Percentiles rank a stretch among this genome's conserved stretches.
Evolutionary conservation across 2,329 filamentous ascomycete genomes (phyloP).

Genomic region (Venturia asperata): DNA sequence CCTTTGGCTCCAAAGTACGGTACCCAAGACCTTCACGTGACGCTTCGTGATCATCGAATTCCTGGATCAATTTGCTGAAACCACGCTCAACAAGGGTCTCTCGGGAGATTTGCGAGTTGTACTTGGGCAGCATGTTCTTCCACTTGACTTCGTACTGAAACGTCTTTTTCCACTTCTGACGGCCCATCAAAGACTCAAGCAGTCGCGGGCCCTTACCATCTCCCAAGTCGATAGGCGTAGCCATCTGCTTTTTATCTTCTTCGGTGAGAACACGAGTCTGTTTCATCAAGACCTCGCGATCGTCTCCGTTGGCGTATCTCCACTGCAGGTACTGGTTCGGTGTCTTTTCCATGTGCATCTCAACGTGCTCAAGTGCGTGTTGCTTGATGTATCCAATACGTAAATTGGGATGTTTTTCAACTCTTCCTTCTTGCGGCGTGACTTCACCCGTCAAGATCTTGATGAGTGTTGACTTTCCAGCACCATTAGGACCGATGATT

Average conservation of each 20-base stretch:
- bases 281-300: slow-evolving; percentile 95
- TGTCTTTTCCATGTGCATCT: slow-evolving; percentile 99
- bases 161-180: slow-evolving; percentile 98
- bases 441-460: slow-evolving; percentile 92
- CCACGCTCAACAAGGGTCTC: slow-evolving; percentile 82
- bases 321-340: slow-evolving; percentile 98
- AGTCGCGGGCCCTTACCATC: slow-evolving; percentile 73
- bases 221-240: slow-evolving; percentile 75
- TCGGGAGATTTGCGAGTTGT: slow-evolving; percentile 86
- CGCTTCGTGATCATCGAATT: slow-evolving; percentile 97
- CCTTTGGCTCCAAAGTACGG: slow-evolving; percentile 82
- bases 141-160: slow-evolving; percentile 99
- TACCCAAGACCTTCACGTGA: slow-evolving; percentile 98
- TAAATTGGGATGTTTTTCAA: slow-evolving; percentile 97
- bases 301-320: slow-evolving; percentile 95
- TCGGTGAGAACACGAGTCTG: slow-evolving; percentile 86
- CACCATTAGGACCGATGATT: slow-evolving; percentile 95
- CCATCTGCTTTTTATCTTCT: slow-evolving; percentile 83
- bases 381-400: slow-evolving; percentile 99
- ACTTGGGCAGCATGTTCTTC: slow-evolving; percentile 78
- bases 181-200: slow-evolving; percentile 84
- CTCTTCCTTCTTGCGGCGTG: slow-evolving; percentile 73
- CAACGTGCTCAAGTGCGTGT: slow-evolving; percentile 96
- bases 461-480: slow-evolving; percentile 96
- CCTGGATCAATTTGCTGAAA: slow-evolving; percentile 89